Base-by-base conservation (phyloP, 768 basidiomycete genomes). In the button mushroom (Agaricus bisporus) region DNA sequence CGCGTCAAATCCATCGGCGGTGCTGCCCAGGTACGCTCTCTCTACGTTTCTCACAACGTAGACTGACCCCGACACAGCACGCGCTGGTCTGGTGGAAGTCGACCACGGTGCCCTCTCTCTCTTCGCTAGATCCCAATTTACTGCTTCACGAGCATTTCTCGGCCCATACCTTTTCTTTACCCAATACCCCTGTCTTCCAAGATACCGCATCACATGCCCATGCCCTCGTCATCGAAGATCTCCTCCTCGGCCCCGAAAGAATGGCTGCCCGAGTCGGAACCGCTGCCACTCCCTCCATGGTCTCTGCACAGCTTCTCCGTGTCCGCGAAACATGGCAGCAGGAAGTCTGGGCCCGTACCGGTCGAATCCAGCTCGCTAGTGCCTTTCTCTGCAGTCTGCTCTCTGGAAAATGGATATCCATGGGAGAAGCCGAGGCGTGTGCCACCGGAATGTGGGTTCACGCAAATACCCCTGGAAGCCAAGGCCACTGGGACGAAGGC, bases 61-160 rank as follows among this genome's bases (percentile, higher is more conserved):
- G n/a, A n/a, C n/a, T n/a, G n/a, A n/a, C n/a, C n/a, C n/a, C n/a
- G n/a, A n/a, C n/a, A n/a, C n/a, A n/a, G n/a, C 83, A 86, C 63
- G 86, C 88, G 3, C 73, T 90, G 17, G 89, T 92, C 38, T 91
- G 88, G 87, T 91, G 89, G 88, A 89, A 88, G 69, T 83, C 86
- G 1, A 85, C 83, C 7, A 79, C 88, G 9, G 78, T 88, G 11
- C 82, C 84, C 12, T 83, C 82, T 7, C 73, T 92, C 49, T 86
- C 86, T 20, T 78, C 82, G 15, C 73, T 91, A 47, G 86, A 90
- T 62, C 81, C 88, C 2, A 79, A 81, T 58, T 66, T 81, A n/a
- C 81, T 85, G 0, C 68, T 91, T 6, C 80, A 86, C 60, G 69
- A 78, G 1, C 88, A 89, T 61, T 84, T 91, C 53, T 76, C 79